Evolutionary conservation across 116 monocot genomes (phyloP), one percentile per base, ranked within the genome.

Genomic region (Dioscorea cayenensis): DNA sequence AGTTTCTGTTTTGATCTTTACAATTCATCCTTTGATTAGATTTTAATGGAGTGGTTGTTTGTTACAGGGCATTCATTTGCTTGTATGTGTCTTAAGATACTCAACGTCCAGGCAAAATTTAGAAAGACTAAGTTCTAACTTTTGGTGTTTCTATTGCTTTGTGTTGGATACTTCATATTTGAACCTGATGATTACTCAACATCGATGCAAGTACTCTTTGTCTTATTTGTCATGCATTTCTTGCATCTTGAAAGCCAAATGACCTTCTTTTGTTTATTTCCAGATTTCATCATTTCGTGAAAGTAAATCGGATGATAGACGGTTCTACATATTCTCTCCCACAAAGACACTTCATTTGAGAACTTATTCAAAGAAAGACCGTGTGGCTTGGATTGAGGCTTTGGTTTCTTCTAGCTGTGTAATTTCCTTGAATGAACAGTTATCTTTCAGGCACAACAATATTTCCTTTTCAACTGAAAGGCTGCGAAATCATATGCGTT

Each of bases 271-370:
- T 60, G 37, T 43, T 65, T 28, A 10, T 77, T 50, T 67, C 25
- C 69, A 95, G 94, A 76, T 91, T 12, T 84, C 91, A 48, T 89
- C 91, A 67, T 91, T 91, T 81, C 91, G 95, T 61, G 95, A 82
- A 66, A 95, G 95, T 71, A 86, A 82, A 67, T 95, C 91, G 18
- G 95, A 95, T 77, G 88, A 83, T 36, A 88, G 77, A 63, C 69
- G 86, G 51, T 91, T 95, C 79, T 91, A 95, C 72, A 83, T 95
- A 71, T 91, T 95, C 69, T 91, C 95, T 75, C 72, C 89, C 0
- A 95, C 86, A 75, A 95, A 91, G 73, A 95, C 90, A 21, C 89
- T 95, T 74, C 84, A 91, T 60, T 77, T 95, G 76, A 91, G 78
- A 78, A 84, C 89, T 28, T 70, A 74, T 81, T 86, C 91, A 68